Percentiles rank a stretch among this genome's conserved stretches.
Evolutionary conservation across 805 yeast species (phyloP).

Genomic region (Wickerhamomyces rabaulensis): DNA sequence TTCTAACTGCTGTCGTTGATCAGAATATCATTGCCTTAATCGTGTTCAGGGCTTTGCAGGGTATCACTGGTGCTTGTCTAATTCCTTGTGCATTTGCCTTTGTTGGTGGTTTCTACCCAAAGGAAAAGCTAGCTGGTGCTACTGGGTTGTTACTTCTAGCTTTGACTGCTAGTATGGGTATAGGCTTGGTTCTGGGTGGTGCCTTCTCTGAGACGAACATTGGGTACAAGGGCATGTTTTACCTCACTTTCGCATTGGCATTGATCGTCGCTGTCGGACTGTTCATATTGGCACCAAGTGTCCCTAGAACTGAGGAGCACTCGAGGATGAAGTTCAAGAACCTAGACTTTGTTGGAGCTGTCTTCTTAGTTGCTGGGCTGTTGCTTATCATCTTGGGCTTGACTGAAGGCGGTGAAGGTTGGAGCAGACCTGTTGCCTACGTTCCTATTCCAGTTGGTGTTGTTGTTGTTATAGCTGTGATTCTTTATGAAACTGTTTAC

Average conservation of each 20-base stretch:
- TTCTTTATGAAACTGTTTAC: slow-evolving; percentile 28
- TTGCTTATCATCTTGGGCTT: slow-evolving; percentile 37
- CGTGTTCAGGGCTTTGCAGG: slow-evolving; percentile 41
- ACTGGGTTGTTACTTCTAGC: slow-evolving; percentile 24
- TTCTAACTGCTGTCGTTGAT: slow-evolving; percentile 32
- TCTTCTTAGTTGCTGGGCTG: slow-evolving; percentile 30
- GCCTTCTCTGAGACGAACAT: slow-evolving; percentile 32
- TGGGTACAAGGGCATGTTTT: slow-evolving; percentile 37
- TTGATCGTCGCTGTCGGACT: slow-evolving; percentile 18
- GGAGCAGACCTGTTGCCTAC: slow-evolving; percentile 37
- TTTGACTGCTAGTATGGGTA: slow-evolving; percentile 29
- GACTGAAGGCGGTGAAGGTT: slow-evolving; percentile 39
- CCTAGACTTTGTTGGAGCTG: slow-evolving; percentile 32
- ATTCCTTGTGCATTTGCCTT: slow-evolving; percentile 34
- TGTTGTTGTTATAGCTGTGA: slow-evolving; percentile 22
- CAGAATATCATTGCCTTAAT: slow-evolving; percentile 31
- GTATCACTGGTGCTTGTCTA: slow-evolving; percentile 36
- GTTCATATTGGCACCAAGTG: slow-evolving; percentile 26
- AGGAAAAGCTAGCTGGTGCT: slow-evolving; percentile 24
- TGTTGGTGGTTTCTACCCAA: slow-evolving; percentile 27
- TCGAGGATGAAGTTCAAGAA: slow-evolving; percentile 18
- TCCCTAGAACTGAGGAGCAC: slow-evolving; percentile 23
- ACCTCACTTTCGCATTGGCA: slow-evolving; percentile 31
- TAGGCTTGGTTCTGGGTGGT: slow-evolving; percentile 40
- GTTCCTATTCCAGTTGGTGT: slow-evolving; percentile 37